Conservation (phyloP, 768 basidiomycete genomes). For the Boletus rufocinnamomeus region DNA sequence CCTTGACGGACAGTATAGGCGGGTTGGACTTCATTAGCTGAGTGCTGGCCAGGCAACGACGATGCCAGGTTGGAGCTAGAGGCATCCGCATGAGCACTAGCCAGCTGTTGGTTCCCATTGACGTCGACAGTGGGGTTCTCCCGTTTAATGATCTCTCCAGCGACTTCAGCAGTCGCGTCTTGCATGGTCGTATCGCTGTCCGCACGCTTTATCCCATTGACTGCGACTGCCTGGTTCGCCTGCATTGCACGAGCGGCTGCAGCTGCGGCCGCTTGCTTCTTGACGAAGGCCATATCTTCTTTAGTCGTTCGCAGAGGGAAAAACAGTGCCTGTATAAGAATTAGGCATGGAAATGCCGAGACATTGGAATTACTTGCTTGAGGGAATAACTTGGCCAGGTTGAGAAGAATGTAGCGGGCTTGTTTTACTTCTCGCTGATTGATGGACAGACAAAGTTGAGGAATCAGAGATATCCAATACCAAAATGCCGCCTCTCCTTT, state of each 20-base stretch:
- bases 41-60: conserved; percentile 18
- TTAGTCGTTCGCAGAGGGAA: conserved; percentile 88
- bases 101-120: conserved; percentile 29
- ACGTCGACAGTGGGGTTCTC: conserved; percentile 22
- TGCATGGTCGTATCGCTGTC: conserved; percentile 36
- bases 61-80: conserved; percentile 13
- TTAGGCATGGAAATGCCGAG: conserved; percentile 6
- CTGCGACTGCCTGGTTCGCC: conserved; percentile 33
- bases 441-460: conserved; percentile 88
- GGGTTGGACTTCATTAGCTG: conserved; percentile 25
- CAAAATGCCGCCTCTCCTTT: conserved; percentile 96
- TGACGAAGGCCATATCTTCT: conserved; percentile 61
- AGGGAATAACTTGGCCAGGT: conserved; percentile 88
- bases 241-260: conserved; percentile 37
- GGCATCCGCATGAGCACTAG: conserved; percentile 20
- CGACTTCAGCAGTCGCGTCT: conserved; percentile 30
- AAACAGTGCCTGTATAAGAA: conserved; percentile 74
- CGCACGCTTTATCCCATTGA: conserved; percentile 32
- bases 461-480: conserved; percentile 99
- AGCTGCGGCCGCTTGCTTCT: conserved; percentile 43
- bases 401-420: conserved; percentile 84
- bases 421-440: conserved; percentile 92
- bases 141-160: conserved; percentile 30
- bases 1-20: conserved; percentile 57
- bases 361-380: conserved; percentile 57